Conservation (phyloP, 352 stramenopile species). For the Phytophthora fragariaefolia region DNA sequence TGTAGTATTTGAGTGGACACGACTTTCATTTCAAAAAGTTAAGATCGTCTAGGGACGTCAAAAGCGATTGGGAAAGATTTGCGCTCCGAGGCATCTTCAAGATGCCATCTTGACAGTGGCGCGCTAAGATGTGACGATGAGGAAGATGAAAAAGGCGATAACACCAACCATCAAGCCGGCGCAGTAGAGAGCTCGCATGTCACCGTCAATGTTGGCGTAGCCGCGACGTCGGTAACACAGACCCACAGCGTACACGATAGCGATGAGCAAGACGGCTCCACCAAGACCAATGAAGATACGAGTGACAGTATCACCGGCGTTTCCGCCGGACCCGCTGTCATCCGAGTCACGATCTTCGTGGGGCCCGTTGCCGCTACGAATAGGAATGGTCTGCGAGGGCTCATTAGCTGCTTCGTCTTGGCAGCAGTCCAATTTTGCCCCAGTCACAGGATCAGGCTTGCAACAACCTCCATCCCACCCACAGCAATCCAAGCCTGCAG, state of each 20-base stretch:
- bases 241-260: constrained; percentile 48
- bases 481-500: constrained; percentile 58
- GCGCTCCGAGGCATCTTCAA: constrained; percentile 2
- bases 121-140: constrained; percentile 56
- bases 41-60: constrained; percentile 11
- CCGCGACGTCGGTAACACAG: constrained; percentile 74
- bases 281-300: constrained; percentile 54
- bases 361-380: constrained; percentile 18
- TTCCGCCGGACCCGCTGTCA: constrained; percentile 16
- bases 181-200: constrained; percentile 75
- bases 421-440: constrained; percentile 50
- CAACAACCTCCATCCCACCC: constrained; percentile 52
- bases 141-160: constrained; percentile 75
- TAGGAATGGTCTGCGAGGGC: constrained; percentile 19
- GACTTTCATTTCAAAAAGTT: constrained; percentile 32
- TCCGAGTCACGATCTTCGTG: constrained; percentile 28
- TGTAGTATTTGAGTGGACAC: not conserved
- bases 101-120: not conserved
- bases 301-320: constrained; percentile 17
- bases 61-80: constrained; percentile 19
- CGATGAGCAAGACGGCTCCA: constrained; percentile 43
- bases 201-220: constrained; percentile 64
- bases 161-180: constrained; percentile 60
- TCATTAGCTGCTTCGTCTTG: constrained; percentile 16
- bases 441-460: constrained; percentile 35